Evolutionary conservation across 768 basidiomycete species (phyloP).

Genomic region (Psilocybe cubensis): DNA sequence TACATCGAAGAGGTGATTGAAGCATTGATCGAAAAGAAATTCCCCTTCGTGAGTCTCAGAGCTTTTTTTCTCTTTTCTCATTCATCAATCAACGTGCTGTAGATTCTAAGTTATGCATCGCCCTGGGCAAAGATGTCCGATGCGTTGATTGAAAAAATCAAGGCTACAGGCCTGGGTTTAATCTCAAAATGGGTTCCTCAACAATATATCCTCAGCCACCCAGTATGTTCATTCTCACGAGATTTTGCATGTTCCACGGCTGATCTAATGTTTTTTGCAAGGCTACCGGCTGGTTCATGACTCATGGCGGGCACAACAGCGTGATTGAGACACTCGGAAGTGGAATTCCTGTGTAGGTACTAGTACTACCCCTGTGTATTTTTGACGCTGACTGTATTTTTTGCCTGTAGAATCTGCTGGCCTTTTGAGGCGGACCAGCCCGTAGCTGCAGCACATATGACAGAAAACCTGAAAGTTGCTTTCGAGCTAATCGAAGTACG

Average conservation of each 20-base stretch:
- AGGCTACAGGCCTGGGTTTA: not conserved
- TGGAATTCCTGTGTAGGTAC: not conserved
- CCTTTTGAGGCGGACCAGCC: conserved; percentile 4
- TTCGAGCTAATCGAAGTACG: too few species aligned
- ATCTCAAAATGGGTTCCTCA: conserved; percentile 4
- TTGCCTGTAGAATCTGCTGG: conserved; percentile 8
- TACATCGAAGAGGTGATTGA: conserved; percentile 13
- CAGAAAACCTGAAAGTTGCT: not conserved
- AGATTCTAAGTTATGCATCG: conserved; percentile 13
- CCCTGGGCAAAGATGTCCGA: conserved; percentile 1
- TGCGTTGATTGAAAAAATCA: not conserved
- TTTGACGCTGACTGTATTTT: not conserved
- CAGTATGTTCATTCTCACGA: not conserved
- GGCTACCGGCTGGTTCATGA: not conserved
- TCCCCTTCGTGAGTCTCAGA: conserved; percentile 11
- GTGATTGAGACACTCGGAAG: not conserved
- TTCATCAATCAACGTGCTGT: not conserved
- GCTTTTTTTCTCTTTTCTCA: not conserved
- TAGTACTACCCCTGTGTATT: not conserved
- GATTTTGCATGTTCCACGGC: not conserved
- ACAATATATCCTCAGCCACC: conserved; percentile 4
- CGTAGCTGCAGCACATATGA: not conserved
- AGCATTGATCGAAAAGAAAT: conserved; percentile 13
- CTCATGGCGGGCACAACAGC: not conserved
- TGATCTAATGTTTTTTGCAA: not conserved